A percentile compares a stretch with the other conserved stretches of the same genome.
These are phyloP conservation scores for Hypoxylon sp. DNA, from an alignment of 2,329 filamentous ascomycete species.

Conservation along the genomic window DNA sequence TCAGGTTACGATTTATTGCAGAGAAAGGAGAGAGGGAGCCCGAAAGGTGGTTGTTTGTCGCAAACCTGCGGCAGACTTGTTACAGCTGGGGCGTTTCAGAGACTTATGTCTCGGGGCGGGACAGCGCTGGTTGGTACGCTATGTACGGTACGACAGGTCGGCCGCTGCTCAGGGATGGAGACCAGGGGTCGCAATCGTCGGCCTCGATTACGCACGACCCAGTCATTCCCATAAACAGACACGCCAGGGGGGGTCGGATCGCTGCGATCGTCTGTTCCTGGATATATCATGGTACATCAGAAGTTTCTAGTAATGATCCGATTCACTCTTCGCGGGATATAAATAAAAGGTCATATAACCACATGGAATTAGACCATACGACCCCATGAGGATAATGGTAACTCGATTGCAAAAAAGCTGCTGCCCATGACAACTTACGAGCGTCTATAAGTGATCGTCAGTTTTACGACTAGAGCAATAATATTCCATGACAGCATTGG, in stretches of 20 bases:
- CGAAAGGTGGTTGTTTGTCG: constrained; percentile 21
- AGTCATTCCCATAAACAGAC: constrained; percentile 9
- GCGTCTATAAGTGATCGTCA: too few relatives aligned
- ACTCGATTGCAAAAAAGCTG: too few relatives aligned
- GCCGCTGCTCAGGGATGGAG: background rate
- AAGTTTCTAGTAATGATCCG: background rate
- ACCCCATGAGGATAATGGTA: too few relatives aligned
- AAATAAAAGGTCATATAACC: too few relatives aligned
- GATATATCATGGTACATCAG: background rate
- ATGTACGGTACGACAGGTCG: background rate
- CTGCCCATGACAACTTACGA: too few relatives aligned
- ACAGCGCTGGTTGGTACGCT: constrained; percentile 14
- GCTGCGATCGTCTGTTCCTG: constrained; percentile 5
- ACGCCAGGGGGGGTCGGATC: constrained; percentile 32
- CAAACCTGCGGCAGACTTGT: constrained; percentile 44
- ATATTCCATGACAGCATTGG: background rate
- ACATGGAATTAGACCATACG: too few relatives aligned
- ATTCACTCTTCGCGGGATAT: background rate
- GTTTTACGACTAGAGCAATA: too few relatives aligned
- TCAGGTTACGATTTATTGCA: background rate
- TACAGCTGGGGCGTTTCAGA: constrained; percentile 43
- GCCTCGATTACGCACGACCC: constrained; percentile 18
- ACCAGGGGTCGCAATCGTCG: constrained; percentile 11
- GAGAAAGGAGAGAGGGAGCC: constrained; percentile 22
- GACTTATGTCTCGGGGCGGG: constrained; percentile 21